These are phyloP conservation scores for Pelargonium cotyledonis DNA, from an alignment of 441 rosid genomes.

Conservation along the genomic window DNA sequence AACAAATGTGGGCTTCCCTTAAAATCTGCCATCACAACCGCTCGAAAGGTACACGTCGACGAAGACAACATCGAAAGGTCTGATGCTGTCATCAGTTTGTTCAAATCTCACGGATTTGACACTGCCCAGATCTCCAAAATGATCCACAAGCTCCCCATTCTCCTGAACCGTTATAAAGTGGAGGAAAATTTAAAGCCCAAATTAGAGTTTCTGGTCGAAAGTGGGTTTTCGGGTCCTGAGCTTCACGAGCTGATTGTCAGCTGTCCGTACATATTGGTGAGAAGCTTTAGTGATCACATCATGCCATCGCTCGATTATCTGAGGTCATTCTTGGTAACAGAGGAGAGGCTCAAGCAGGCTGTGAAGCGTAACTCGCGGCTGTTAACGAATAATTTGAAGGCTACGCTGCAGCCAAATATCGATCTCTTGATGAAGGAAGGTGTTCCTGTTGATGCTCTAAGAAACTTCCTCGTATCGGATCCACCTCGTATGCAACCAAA, in stretches of 20 bases:
- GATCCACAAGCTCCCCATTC: not conserved
- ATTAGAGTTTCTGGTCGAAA: not conserved
- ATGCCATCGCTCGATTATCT: not conserved
- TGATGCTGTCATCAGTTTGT: not conserved
- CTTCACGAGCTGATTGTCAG: not conserved
- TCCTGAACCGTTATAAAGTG: not conserved
- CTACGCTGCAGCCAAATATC: not conserved
- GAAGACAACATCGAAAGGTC: not conserved
- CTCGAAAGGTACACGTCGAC: not conserved
- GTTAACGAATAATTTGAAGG: not conserved
- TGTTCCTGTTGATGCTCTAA: not conserved
- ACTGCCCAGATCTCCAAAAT: not conserved
- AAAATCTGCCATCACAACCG: conserved; percentile 6
- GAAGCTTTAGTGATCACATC: not conserved
- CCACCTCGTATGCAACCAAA: not conserved
- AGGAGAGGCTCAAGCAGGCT: not conserved
- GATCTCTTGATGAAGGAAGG: conserved; percentile 1
- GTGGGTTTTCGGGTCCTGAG: not conserved
- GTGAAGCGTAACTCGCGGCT: not conserved
- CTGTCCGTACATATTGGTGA: not conserved
- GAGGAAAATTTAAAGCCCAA: not conserved
- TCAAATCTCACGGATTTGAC: not conserved
- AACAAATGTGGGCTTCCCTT: conserved; percentile 10
- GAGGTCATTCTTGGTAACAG: not conserved
- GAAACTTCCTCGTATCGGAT: not conserved